Evolutionary conservation across 2,329 filamentous ascomycete genomes (phyloP), one percentile per base, ranked within the genome.

Genomic region (Ascosphaera acerosa): DNA sequence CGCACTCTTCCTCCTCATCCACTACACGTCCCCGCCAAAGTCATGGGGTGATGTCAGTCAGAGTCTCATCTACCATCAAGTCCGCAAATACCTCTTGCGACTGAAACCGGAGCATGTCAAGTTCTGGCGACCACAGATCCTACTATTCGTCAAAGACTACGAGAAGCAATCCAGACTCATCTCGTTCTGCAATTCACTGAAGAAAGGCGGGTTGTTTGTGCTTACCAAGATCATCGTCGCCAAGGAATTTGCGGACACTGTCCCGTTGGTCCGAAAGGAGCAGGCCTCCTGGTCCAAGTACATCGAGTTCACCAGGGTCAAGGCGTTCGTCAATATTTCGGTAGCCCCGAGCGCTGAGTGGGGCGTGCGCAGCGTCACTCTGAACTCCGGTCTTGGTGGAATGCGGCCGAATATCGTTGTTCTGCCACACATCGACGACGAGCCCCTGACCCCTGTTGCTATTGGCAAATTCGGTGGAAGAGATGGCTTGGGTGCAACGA

Each of bases 31-130:
- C 18, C 76, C 77, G 1, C 80, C 80, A 0, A 90, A 89, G 45
- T 67, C 74, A 20, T 90, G 80, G 80, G 80, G 80, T 1, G 80
- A 89, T 48, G 78, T 90, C 12, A 82, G 76, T 6, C 80, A 90
- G 42, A 82, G 77, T 42, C 55, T 90, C 36, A 89, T 90, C 32
- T 90, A 89, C 44, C 68, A 74, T 38, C 80, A 90, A 53, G 78
- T 89, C 10, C 66, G 80, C 36, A 90, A 90, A 43, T 89, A 90
- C 44, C 53, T 90, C 18, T 57, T 90, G 18, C 68, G 78, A n/a
- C 56, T 90, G 18, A 71, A 69, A 31, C 77, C 78, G 20, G 80
- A 90, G 42, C 80, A 90, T 45, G 81, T 90, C 49, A 90, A 90
- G 44, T 90, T 89, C 47, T 90, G 81, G 80, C 64, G 80, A 32